Evolutionary conservation across 495 filamentous ascomycete genomes (phyloP).

Genomic region (Penicillium soppii): DNA sequence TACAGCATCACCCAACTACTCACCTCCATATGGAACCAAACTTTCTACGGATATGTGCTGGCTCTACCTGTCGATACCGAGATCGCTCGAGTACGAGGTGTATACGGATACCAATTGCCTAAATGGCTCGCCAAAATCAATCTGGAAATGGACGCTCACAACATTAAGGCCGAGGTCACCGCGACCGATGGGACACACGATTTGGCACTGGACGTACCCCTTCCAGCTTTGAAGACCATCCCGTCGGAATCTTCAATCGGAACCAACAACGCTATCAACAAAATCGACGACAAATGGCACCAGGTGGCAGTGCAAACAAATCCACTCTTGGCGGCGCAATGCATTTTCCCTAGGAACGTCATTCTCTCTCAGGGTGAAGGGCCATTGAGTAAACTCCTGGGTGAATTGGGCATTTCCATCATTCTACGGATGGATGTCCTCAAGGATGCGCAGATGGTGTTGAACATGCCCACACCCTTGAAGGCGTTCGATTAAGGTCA

Average conservation of each 20-base stretch:
- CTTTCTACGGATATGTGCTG: slow-evolving; percentile 12
- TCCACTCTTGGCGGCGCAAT: slow-evolving; percentile 8
- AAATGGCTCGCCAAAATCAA: slow-evolving; percentile 13
- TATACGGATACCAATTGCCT: slow-evolving; percentile 14
- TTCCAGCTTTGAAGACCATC: slow-evolving; percentile 8
- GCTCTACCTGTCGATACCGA: slow-evolving; percentile 14
- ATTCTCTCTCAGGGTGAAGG: neutral
- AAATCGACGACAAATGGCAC: slow-evolving; percentile 11
- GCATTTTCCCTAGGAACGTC: slow-evolving; percentile 1
- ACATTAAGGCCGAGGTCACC: slow-evolving; percentile 1
- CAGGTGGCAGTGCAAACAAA: slow-evolving; percentile 12
- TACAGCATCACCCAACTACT: slow-evolving; percentile 12
- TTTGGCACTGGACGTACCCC: neutral
- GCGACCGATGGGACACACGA: slow-evolving; percentile 7
- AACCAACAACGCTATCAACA: slow-evolving; percentile 14
- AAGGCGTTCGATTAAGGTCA: slow-evolving; percentile 6
- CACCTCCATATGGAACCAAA: slow-evolving; percentile 13
- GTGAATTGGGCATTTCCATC: slow-evolving; percentile 7
- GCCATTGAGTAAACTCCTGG: slow-evolving; percentile 6
- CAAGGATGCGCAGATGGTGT: slow-evolving; percentile 14
- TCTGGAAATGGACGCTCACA: slow-evolving; percentile 7
- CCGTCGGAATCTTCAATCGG: slow-evolving; percentile 9
- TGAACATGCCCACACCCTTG: slow-evolving; percentile 11
- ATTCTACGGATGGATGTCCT: slow-evolving; percentile 12
- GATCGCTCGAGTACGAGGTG: slow-evolving; percentile 11